phyloP scores from a whole-genome alignment of 2,329 filamentous ascomycete species.

The Phialocephala sp. region DNA sequence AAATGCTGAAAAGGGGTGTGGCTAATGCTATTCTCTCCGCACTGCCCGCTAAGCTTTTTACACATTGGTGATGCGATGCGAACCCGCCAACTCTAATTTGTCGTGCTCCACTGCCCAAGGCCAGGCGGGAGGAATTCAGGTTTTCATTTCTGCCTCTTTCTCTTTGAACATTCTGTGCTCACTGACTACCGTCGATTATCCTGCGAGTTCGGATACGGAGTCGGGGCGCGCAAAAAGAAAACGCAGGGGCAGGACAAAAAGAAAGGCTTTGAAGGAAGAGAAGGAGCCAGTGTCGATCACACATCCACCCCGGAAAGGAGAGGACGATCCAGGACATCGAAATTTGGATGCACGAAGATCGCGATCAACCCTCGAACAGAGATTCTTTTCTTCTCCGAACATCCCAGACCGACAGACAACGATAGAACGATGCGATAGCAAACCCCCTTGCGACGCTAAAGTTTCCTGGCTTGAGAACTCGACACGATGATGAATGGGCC shows the following conservation, averaged over 20 bases:
- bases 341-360: slow-evolving; percentile 13
- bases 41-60: slow-evolving; percentile 7
- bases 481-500: slow-evolving; percentile 26
- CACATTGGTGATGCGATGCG: slow-evolving; percentile 4
- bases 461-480: not conserved
- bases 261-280: slow-evolving; percentile 14
- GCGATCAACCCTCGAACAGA: not conserved
- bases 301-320: slow-evolving; percentile 16
- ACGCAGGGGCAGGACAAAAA: slow-evolving; percentile 3
- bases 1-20: not conserved
- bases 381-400: not conserved
- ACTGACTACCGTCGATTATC: not conserved
- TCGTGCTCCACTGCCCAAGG: not conserved
- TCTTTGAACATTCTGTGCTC: not conserved
- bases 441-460: slow-evolving; percentile 5
- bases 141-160: not conserved
- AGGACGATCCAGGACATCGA: slow-evolving; percentile 18
- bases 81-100: slow-evolving; percentile 9
- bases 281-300: slow-evolving; percentile 21
- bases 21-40: not conserved
- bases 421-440: slow-evolving; percentile 20
- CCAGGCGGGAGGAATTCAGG: not conserved
- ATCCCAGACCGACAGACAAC: not conserved
- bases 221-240: slow-evolving; percentile 3
- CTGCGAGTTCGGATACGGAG: not conserved